phyloP scores from a whole-genome alignment of 2,329 filamentous ascomycete genomes.

The Fonsecaea multimorphosa region DNA sequence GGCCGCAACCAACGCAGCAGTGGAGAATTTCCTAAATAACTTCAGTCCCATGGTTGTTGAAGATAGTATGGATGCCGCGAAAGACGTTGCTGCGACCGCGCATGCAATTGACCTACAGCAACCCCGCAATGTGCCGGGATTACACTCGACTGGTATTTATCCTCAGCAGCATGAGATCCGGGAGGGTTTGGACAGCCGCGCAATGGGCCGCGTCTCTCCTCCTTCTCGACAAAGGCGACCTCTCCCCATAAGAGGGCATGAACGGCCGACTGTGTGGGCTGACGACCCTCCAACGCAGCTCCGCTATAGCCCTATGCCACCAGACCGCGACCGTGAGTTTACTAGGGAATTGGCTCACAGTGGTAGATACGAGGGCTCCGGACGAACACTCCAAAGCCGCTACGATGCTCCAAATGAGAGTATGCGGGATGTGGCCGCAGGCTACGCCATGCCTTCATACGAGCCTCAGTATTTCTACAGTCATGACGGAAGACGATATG shows the following conservation, averaged over 20 bases:
- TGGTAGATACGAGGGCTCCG: slow-evolving; percentile 13
- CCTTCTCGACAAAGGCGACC: slow-evolving; percentile 5
- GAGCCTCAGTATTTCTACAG: slow-evolving; percentile 17
- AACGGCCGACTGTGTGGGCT: neutral
- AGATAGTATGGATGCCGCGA: neutral
- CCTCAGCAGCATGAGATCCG: neutral
- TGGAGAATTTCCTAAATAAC: slow-evolving; percentile 33
- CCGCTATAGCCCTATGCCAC: neutral
- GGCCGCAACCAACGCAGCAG: slow-evolving; percentile 23
- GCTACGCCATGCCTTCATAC: slow-evolving; percentile 1
- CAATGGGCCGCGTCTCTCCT: neutral
- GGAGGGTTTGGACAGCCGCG: neutral
- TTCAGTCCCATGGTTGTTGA: slow-evolving; percentile 28
- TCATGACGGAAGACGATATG: slow-evolving; percentile 16
- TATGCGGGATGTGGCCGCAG: neutral
- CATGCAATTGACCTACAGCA: neutral
- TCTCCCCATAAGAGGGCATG: slow-evolving; percentile 14
- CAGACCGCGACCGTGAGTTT: neutral
- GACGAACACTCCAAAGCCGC: slow-evolving; percentile 4
- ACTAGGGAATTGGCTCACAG: neutral
- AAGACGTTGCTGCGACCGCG: neutral
- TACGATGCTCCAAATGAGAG: slow-evolving; percentile 2
- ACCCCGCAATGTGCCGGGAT: neutral
- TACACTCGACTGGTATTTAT: neutral
- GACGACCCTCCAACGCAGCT: neutral